These are phyloP conservation scores for Shiraia bambusicola DNA, from an alignment of 2,329 filamentous ascomycete species.

Conservation along the genomic window DNA sequence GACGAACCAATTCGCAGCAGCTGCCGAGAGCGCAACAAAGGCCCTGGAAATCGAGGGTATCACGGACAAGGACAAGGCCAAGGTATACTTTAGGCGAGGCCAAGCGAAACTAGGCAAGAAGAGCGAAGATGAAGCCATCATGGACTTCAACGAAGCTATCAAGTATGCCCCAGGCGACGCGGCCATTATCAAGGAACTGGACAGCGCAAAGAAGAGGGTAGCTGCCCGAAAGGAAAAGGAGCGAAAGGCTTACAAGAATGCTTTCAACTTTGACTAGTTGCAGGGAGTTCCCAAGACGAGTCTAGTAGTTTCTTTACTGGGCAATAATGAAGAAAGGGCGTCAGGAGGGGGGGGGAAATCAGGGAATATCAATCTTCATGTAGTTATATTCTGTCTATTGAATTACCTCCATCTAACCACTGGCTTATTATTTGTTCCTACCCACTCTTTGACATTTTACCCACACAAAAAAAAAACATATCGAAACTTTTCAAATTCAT, in stretches of 20 bases:
- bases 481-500: too few species aligned
- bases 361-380: too few species aligned
- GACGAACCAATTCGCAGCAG: constrained; percentile 70
- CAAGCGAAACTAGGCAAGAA: constrained; percentile 73
- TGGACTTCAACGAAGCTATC: constrained; percentile 47
- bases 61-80: constrained; percentile 77
- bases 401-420: too few species aligned
- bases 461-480: too few species aligned
- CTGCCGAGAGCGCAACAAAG: constrained; percentile 66
- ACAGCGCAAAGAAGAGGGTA: constrained; percentile 73
- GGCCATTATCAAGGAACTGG: constrained; percentile 73
- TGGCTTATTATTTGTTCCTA: too few species aligned
- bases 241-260: constrained; percentile 90
- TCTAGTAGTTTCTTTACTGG: too few species aligned
- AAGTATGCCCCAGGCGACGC: constrained; percentile 66
- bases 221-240: constrained; percentile 78
- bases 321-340: too few species aligned
- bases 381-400: too few species aligned
- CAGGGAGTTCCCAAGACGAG: too few species aligned
- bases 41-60: constrained; percentile 68
- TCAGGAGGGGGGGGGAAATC: too few species aligned
- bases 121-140: constrained; percentile 75
- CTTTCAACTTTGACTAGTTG: constrained; percentile 62
- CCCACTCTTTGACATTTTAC: too few species aligned
- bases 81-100: constrained; percentile 83